Evolutionary conservation across 345 rosid genomes (phyloP), one percentile per base, ranked within the genome.

Genomic region (Gossypium anomalum): DNA sequence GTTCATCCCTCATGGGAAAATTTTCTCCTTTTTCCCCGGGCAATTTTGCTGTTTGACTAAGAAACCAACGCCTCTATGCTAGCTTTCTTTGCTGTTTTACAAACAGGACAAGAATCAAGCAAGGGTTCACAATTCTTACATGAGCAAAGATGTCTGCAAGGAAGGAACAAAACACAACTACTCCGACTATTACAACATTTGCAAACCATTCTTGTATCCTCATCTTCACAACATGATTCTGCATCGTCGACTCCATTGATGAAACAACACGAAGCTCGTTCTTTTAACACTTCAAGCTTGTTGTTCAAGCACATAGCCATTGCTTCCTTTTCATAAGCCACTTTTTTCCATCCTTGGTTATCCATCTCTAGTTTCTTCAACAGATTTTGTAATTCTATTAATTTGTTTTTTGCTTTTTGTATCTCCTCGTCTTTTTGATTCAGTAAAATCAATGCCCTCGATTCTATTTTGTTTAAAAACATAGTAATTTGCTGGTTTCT

Each of bases 81-180:
- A 9, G 89, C 91, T 62, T 91, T 91, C 93, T 91, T 94, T 3
- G 78, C 83, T n/a, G 86, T 76, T 75, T 43, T 82, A 79, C 98
- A 94, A 29, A 89, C 78, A 4, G 97, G 98, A 72, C 98, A 94
- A 57, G 78, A 75, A 76, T 79, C 86, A 65, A 91, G 87, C 64
- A 83, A 76, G 7, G 76, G 78, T 48, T 84, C 93, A 55, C 98
- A 94, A 4, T 67, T 73, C 29, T 78, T 80, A 80, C 98, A 94
- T 29, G 94, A 79, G 79, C 93, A 89, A 34, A 94, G 90, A 80
- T 94, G 98, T 81, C 97, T 89, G 77, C 98, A 94, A 68, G 98
- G 98, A 77, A 94, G 84, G 82, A 94, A 89, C 88, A 94, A 77
- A 29, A 94, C 84, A 67, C 93, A 84, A 84, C 92, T 78, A 67